Base-by-base conservation (phyloP, 2,329 filamentous ascomycete genomes). In the Penicillium decumbens region DNA sequence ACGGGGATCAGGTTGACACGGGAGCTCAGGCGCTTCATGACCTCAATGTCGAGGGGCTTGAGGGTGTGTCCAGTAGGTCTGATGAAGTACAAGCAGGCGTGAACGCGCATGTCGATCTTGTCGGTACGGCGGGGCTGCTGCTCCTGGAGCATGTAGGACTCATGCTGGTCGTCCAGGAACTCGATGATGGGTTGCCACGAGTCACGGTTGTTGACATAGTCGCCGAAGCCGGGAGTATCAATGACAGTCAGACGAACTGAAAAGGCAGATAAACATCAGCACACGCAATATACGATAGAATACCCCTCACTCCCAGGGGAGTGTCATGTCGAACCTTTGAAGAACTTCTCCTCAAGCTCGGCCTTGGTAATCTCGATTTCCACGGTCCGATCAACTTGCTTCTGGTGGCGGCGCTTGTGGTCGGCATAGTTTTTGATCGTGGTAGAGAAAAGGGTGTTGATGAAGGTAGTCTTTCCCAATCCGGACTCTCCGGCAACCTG, bases 341-440 rank as follows among this genome's bases (percentile, higher is more conserved):
- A 98, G 82, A 98, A 98, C 80, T 98, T 98, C 86, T 98, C 93
- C 78, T 98, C 93, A 58, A 98, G 80, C 80, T 98, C 93, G 52
- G 93, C 93, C 83, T 98, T 98, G 74, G 93, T 98, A 72, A 98
- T 98, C 76, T 98, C 93, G 65, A 98, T 98, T 80, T 98, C 95
- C 60, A 98, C 93, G 9, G 93, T 98, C 83, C 97, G 97, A 80
- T 98, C 93, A 63, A 97, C 84, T 80, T 98, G 93, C 84, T 98
- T 98, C 77, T 93, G 89, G 76, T 98, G 93, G 70, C 93, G 89
- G 76, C 90, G 88, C 82, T 95, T 95, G 83, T 98, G 92, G 76
- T 98, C 93, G 82, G 93, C 93, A 75, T 98, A 98, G 83, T 97
- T 98, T 83, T 98, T 98, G 83, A 98, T 98, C 66, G 93, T 98